A percentile compares a stretch with the other conserved stretches of the same genome.
Evolutionary conservation across 75 land plant genomes (phyloP).

Genomic region (Cupressus sempervirens): DNA sequence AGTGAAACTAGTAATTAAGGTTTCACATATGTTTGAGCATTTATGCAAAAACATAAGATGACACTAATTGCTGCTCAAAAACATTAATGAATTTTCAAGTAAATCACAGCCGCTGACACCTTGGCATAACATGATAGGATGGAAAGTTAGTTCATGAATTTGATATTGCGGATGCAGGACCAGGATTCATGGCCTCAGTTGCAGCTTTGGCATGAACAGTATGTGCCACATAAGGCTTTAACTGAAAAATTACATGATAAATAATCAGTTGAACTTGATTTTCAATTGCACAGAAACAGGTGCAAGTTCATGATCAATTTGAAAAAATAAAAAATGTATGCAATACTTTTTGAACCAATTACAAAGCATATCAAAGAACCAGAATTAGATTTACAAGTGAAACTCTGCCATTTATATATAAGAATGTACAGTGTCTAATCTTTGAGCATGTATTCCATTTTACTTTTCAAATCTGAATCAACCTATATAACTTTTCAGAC

Average conservation of each 20-base stretch:
- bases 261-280: neutral
- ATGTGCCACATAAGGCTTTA: slow-evolving; percentile 12
- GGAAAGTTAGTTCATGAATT: neutral
- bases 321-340: neutral
- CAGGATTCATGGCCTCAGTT: neutral
- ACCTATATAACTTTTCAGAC: too few relatives aligned
- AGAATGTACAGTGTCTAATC: too few relatives aligned
- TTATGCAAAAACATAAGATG: neutral
- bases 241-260: slow-evolving; percentile 1
- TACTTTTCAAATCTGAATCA: too few relatives aligned
- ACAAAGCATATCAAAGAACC: neutral
- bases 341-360: neutral
- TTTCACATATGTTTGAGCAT: neutral
- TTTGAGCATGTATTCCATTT: too few relatives aligned
- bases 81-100: neutral
- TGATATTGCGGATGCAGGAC: neutral
- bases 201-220: neutral
- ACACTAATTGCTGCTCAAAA: neutral
- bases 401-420: too few relatives aligned
- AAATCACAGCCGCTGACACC: neutral
- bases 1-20: neutral
- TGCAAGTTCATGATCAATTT: neutral
- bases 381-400: too few relatives aligned
- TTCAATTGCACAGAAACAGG: neutral
- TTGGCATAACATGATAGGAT: neutral